Percentiles rank a stretch among this genome's conserved stretches.
Conservation (phyloP, 768 basidiomycete genomes). For the Suillus subalutaceus region DNA sequence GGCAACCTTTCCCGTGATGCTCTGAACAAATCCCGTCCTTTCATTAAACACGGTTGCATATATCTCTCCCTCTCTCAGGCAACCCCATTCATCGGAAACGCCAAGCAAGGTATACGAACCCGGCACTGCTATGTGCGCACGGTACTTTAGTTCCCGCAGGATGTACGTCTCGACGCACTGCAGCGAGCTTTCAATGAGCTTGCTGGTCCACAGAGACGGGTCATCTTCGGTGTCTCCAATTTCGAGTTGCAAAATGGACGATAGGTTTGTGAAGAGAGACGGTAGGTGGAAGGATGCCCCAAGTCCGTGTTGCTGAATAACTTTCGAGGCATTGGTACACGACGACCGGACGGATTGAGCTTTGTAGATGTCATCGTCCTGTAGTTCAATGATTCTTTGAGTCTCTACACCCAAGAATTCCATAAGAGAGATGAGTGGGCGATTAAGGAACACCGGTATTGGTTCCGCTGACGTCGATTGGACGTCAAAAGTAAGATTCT, state of each 20-base stretch:
- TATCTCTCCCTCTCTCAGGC: conserved; percentile 48
- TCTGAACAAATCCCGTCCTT: conserved; percentile 24
- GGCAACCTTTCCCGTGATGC: conserved; percentile 41
- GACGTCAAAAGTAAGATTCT: conserved; percentile 49
- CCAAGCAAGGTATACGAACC: conserved; percentile 54
- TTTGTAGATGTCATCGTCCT: conserved; percentile 39
- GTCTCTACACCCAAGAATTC: conserved; percentile 45
- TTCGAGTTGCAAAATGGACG: conserved; percentile 33
- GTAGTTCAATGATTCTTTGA: conserved; percentile 39
- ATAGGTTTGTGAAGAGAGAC: conserved; percentile 43
- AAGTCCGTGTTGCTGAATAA: conserved; percentile 48
- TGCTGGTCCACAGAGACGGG: conserved; percentile 27
- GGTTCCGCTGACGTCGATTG: conserved; percentile 48
- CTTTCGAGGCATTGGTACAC: conserved; percentile 38
- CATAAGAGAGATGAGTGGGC: conserved; percentile 50
- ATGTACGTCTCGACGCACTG: conserved; percentile 45
- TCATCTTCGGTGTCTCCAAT: conserved; percentile 18
- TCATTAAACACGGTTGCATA: conserved; percentile 45
- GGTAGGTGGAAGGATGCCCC: conserved; percentile 50
- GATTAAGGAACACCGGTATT: conserved; percentile 45
- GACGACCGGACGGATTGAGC: conserved; percentile 38
- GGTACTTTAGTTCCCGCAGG: conserved; percentile 53
- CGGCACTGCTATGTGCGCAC: conserved; percentile 52
- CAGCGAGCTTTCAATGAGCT: conserved; percentile 40
- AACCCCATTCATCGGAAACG: conserved; percentile 53